Evolutionary conservation across 1,284 basidiomycete genomes (phyloP), one percentile per base, ranked within the genome.

Genomic region (Tilletia caries): DNA sequence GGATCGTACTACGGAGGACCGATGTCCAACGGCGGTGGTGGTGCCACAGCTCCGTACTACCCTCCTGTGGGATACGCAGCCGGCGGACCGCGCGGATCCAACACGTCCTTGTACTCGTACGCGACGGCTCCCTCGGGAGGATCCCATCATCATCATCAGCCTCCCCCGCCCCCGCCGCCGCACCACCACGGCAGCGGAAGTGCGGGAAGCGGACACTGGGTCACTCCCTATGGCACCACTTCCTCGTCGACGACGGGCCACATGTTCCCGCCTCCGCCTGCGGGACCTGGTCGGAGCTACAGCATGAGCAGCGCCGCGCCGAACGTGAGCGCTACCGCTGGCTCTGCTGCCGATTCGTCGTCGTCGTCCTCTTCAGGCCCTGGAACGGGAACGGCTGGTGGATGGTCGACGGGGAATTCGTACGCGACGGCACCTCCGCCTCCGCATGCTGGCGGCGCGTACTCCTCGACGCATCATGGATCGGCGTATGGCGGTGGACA

Each of bases 291-390:
- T 20, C 27, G 58, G 23, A 62, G 58, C n/a, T 62, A 62, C 58
- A 62, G 58, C 58, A 62, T 62, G 58, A 62, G 58, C 33, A 29
- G 27, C 3, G 58, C 58, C 20, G 48, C 48, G 48, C 10, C 23
- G 13, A 41, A 41, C n/a, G n/a, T n/a, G 46, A 50, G 46, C 25
- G 46, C 46, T 5, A 50, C 20, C 46, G 18, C 4, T 50, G 46
- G 46, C 46, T 18, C 46, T n/a, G 5, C n/a, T 29, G 52, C 5
- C 18, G 25, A 15, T 23, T 13, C 52, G 5, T 13, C 8, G 8
- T 41, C 37, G 10, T 41, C 37, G 2, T 41, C 37, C 2, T 6
- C 37, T 41, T 10, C 37, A 23, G 52, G 52, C 52, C 13, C 52
- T 5, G 20, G 20, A 20, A 20, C 20, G 3, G 52, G 52, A 29